These are phyloP conservation scores for Diplosphaera chodatii DNA, from an alignment of 139 green algal species.

Conservation along the genomic window DNA sequence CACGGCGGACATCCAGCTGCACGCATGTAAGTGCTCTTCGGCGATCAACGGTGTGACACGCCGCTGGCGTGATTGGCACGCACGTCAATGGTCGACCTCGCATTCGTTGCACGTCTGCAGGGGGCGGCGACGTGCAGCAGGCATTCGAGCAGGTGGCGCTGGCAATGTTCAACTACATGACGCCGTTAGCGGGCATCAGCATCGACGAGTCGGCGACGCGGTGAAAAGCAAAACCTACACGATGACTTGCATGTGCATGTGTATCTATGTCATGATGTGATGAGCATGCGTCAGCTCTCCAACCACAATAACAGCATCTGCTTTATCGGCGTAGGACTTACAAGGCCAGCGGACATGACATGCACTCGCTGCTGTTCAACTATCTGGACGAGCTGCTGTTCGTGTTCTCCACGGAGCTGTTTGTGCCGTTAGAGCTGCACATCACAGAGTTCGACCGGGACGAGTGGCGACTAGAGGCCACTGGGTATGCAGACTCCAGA, in stretches of 20 bases:
- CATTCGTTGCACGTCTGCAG: conserved; percentile 9
- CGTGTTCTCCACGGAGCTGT: conserved; percentile 61
- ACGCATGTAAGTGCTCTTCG: conserved; percentile 48
- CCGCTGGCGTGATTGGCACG: neutral
- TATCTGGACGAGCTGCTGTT: conserved; percentile 87
- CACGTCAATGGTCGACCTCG: too few relatives aligned
- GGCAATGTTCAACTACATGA: conserved; percentile 88
- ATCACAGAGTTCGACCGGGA: conserved; percentile 49
- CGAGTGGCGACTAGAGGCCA: conserved; percentile 33
- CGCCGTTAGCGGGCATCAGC: conserved; percentile 45
- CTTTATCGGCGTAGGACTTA: conserved; percentile 21
- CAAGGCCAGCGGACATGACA: conserved; percentile 61
- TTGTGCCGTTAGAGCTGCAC: conserved; percentile 44
- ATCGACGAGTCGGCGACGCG: neutral
- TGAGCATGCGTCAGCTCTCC: too few relatives aligned
- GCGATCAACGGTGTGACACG: neutral
- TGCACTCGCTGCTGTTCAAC: conserved; percentile 68
- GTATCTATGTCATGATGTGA: too few relatives aligned
- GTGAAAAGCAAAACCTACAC: neutral
- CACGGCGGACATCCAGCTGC: conserved; percentile 82
- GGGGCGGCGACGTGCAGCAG: conserved; percentile 49
- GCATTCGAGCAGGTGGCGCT: conserved; percentile 61
- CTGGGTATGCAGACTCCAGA: conserved; percentile 15
- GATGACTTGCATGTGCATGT: too few relatives aligned
- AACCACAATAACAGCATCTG: too few relatives aligned